Base-by-base conservation (phyloP, 768 basidiomycete genomes). In the Boletus tomentosulus region DNA sequence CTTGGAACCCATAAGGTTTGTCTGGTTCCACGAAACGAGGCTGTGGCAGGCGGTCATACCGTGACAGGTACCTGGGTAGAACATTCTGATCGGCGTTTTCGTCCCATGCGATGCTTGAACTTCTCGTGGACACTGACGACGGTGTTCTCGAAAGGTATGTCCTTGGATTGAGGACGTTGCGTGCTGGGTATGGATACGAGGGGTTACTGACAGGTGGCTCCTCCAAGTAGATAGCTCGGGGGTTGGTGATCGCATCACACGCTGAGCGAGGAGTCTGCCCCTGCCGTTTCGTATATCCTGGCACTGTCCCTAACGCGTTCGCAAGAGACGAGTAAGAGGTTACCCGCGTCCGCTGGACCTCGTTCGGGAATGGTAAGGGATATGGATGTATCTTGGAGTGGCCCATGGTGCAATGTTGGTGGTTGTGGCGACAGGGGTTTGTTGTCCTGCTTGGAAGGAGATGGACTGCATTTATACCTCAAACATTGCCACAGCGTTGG, bases 111-210 rank as follows among this genome's bases (percentile, higher is more conserved):
- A 49, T 9, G 47, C 33, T 50, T 16, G 50, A 44, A 1, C 12
- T 35, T 44, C 52, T 57, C 50, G 46, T 51, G 39, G 61, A 49
- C 19, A 46, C 38, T 19, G 56, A 39, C 4, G 50, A 33, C 1
- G 63, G 48, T 13, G 49, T 53, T 16, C 42, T 51, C 25, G 51
- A 37, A 22, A 31, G 43, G 48, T 60, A 68, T 5, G 67, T 50
- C 15, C 46, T 55, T 27, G 62, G 56, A 42, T 71, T 64, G 0
- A 71, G 30, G 28, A 67, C 57, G 47, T 69, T 71, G 28, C 67
- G 58, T 27, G 58, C 65, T 4, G 67, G 69, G 38, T 69, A 69
- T 38, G 67, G 67, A 48, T 69, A 71, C 24, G 54, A 48, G 27
- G 59, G 56, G 19, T 54, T 62, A 8, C 25, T 57, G 53, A 65